Base-by-base conservation (phyloP, 495 filamentous ascomycete species). In the Articulospora tetracladia region DNA sequence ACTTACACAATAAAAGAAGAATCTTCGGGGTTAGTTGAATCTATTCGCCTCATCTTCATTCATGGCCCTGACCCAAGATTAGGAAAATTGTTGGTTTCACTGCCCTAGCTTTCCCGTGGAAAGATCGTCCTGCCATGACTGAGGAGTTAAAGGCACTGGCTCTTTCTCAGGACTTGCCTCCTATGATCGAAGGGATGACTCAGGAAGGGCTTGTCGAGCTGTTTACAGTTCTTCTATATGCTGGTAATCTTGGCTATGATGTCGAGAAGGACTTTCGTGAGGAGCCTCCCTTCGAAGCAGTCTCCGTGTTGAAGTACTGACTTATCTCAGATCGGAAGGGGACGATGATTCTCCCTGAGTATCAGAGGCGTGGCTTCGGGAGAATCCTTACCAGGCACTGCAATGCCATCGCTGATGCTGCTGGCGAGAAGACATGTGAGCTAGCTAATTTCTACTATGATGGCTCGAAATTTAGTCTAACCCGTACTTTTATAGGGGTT, bases 11-110 rank as follows among this genome's bases (percentile, higher is more conserved):
- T 58, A 13, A 54, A 17, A 1, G 58, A 65, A n/a, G 32, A 60
- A 19, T 39, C 32, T 22, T n/a, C 58, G 4, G 57, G 60, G 60
- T 63, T n/a, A 26, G 53, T 8, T 15, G 6, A 32, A 13, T 13
- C 13, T 10, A 1, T 41, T 3, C 25, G 27, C 34, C 25, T 34
- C 34, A 1, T 22, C 10, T 15, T 11, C 13, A 10, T 6, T 19
- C 26, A 2, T 15, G 25, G 47, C 19, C 19, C 26, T 51, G 41
- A 53, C 20, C 23, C 26, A 11, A 28, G 20, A 20, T 52, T 51
- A 65, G 63, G 17, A 61, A 57, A 28, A 61, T 55, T 24, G 58
- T 50, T 19, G 58, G 44, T 11, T 61, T 34, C 28, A 65, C 63
- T 47, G 27, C 25, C 22, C 58, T 65, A 2, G 32, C 46, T 27